These are phyloP conservation scores for Aureobasidium sp. DNA, from an alignment of 2,329 filamentous ascomycete genomes.

Conservation along the genomic window DNA sequence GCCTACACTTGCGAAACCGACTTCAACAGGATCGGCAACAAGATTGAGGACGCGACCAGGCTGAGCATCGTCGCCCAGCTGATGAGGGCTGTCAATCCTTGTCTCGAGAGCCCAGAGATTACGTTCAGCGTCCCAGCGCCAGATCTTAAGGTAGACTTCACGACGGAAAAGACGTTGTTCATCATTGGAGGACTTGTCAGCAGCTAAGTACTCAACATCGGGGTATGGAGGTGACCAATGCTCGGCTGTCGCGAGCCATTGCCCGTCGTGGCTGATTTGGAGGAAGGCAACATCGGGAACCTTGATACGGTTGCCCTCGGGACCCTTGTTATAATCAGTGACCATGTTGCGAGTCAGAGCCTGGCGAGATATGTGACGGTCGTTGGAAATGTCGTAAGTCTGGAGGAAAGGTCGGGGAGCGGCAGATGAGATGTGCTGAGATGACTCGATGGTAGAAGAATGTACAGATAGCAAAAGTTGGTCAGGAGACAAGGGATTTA, in stretches of 20 bases:
- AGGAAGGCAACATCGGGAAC: constrained; percentile 74
- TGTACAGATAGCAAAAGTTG: constrained; percentile 45
- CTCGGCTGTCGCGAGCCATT: constrained; percentile 87
- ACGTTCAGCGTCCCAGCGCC: constrained; percentile 57
- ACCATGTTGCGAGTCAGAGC: constrained; percentile 82
- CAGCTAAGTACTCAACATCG: constrained; percentile 56
- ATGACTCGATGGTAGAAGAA: constrained; percentile 17
- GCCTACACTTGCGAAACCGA: constrained; percentile 78
- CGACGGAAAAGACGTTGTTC: constrained; percentile 45
- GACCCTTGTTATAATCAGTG: constrained; percentile 70
- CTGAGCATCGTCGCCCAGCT: constrained; percentile 39
- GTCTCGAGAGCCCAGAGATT: constrained; percentile 66
- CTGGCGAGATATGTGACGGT: constrained; percentile 75
- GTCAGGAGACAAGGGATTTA: constrained; percentile 35
- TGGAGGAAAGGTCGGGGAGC: constrained; percentile 60
- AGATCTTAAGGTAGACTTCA: constrained; percentile 87
- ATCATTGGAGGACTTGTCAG: constrained; percentile 29
- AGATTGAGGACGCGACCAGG: constrained; percentile 62
- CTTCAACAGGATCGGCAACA: constrained; percentile 58
- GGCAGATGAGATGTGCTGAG: constrained; percentile 23
- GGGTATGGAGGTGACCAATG: constrained; percentile 72
- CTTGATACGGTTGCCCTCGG: constrained; percentile 61
- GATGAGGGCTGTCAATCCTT: constrained; percentile 77
- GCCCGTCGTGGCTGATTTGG: constrained; percentile 69
- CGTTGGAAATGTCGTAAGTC: constrained; percentile 74